Evolutionary conservation across 345 rosid genomes (phyloP).

Genomic region (Geranium brycei): DNA sequence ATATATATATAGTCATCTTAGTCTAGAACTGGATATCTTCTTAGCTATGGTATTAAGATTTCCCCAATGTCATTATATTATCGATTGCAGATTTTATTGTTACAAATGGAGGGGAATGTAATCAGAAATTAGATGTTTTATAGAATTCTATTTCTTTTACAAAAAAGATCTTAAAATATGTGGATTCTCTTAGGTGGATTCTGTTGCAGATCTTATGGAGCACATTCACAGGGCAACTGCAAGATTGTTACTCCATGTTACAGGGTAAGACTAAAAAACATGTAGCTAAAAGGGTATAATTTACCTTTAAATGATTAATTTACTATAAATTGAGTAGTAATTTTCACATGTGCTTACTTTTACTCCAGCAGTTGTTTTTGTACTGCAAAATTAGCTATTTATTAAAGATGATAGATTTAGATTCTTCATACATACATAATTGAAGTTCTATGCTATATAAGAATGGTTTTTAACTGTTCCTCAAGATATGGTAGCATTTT

Average conservation of each 20-base stretch:
- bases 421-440: neutral
- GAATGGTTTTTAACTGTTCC: neutral
- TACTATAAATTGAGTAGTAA: too few relatives aligned
- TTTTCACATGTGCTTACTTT: too few relatives aligned
- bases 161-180: too few relatives aligned
- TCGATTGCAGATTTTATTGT: too few relatives aligned
- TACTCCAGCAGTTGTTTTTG: too few relatives aligned
- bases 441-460: neutral
- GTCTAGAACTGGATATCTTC: too few relatives aligned
- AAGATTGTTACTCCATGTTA: constrained; percentile 69
- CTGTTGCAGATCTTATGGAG: constrained; percentile 66
- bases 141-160: neutral
- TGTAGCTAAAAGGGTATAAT: neutral
- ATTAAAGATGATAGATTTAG: neutral
- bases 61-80: too few relatives aligned
- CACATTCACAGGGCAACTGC: constrained; percentile 85
- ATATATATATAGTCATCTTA: too few relatives aligned
- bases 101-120: too few relatives aligned
- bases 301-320: neutral
- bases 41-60: too few relatives aligned
- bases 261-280: constrained; percentile 36
- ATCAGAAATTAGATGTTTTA: neutral
- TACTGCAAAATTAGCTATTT: too few relatives aligned
- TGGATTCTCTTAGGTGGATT: constrained; percentile 53
- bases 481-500: too few relatives aligned